phyloP scores from a whole-genome alignment of 1,139 yeast genomes.

The Blastobotrys indianensis region DNA sequence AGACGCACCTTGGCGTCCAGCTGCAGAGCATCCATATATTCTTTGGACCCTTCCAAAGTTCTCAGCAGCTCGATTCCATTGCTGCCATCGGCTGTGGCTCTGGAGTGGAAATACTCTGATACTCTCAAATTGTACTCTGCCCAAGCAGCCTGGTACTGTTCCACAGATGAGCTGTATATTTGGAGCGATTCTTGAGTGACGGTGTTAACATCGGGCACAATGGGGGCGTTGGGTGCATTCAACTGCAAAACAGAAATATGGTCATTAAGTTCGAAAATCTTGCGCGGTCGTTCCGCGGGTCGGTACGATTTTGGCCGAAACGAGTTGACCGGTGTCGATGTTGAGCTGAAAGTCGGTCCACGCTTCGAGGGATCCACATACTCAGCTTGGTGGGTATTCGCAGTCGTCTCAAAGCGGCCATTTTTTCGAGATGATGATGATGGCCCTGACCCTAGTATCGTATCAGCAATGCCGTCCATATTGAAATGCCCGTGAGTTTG shows the following conservation, averaged over 20 bases:
- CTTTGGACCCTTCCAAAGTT: conserved; percentile 18
- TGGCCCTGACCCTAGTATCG: conserved; percentile 17
- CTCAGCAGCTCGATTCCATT: conserved; percentile 22
- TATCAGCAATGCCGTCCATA: conserved; percentile 29
- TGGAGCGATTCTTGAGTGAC: conserved; percentile 10
- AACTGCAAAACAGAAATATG: conserved; percentile 1
- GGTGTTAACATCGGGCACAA: conserved; percentile 2
- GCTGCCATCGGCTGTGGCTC: conserved; percentile 27
- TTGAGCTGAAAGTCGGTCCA: conserved; percentile 9
- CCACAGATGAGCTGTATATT: conserved; percentile 17
- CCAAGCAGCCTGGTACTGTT: conserved; percentile 25
- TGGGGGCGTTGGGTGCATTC: conserved; percentile 8
- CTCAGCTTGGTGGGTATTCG: background rate
- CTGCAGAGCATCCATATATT: conserved; percentile 28
- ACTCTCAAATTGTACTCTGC: conserved; percentile 25
- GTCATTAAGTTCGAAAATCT: conserved; percentile 3
- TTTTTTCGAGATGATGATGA: background rate
- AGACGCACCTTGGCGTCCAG: conserved; percentile 27
- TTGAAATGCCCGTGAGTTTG: conserved; percentile 38
- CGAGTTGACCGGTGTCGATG: conserved; percentile 13
- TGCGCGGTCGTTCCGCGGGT: background rate
- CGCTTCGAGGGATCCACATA: conserved; percentile 2
- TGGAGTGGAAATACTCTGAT: conserved; percentile 24
- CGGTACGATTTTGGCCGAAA: conserved; percentile 10
- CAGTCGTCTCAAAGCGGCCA: background rate